These are phyloP conservation scores for Cryptosporidium sp. DNA, from an alignment of 169 alveolate genomes.

Conservation along the genomic window DNA sequence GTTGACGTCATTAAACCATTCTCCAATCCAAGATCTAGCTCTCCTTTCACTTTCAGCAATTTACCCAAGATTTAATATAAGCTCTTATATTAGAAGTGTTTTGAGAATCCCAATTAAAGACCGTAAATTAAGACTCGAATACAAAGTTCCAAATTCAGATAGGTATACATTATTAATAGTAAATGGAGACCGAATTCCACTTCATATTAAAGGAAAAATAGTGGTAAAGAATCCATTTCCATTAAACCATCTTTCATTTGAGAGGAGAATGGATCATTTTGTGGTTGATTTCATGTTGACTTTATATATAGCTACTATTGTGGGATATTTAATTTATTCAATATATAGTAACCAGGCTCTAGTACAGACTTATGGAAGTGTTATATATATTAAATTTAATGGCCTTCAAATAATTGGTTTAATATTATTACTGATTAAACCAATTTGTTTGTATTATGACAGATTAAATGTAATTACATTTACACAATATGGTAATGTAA, in stretches of 20 bases:
- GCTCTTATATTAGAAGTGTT: slow-evolving; percentile 44
- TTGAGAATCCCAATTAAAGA: slow-evolving; percentile 47
- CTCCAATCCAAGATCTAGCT: slow-evolving; percentile 62
- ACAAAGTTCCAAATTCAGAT: slow-evolving; percentile 23
- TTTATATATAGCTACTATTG: slow-evolving; percentile 11
- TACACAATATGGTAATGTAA: slow-evolving; percentile 32
- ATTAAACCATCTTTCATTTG: slow-evolving; percentile 58
- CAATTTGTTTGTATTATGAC: slow-evolving; percentile 47
- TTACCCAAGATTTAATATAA: slow-evolving; percentile 39
- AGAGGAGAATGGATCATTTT: slow-evolving; percentile 54
- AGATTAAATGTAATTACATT: slow-evolving; percentile 3
- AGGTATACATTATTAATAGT: slow-evolving; percentile 68
- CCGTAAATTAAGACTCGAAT: slow-evolving; percentile 4
- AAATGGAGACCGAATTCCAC: slow-evolving; percentile 65
- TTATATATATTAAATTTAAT: background rate
- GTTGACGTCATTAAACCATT: slow-evolving; percentile 49
- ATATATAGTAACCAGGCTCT: slow-evolving; percentile 13
- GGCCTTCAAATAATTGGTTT: slow-evolving; percentile 23
- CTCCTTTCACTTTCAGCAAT: slow-evolving; percentile 34
- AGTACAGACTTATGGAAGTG: slow-evolving; percentile 16
- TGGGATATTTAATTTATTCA: slow-evolving; percentile 10
- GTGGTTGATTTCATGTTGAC: slow-evolving; percentile 40
- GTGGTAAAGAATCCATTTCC: slow-evolving; percentile 45
- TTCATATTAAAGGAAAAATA: slow-evolving; percentile 36
- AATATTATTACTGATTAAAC: slow-evolving; percentile 10